Evolutionary conservation across 768 basidiomycete genomes (phyloP).

Genomic region (Trametes villosa): DNA sequence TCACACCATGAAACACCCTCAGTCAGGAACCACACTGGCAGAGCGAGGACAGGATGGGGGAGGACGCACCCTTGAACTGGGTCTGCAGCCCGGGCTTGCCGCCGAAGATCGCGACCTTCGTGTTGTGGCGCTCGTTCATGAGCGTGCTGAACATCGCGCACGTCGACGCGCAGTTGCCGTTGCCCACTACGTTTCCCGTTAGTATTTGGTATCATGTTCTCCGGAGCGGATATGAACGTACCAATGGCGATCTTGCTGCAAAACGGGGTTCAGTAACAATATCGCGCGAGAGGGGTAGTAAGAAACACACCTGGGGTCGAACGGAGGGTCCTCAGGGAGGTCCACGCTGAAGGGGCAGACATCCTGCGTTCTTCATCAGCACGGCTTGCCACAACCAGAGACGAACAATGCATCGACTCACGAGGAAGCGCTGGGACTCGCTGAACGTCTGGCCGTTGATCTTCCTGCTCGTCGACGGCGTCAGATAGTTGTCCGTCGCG

Average conservation of each 20-base stretch:
- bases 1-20: neutral
- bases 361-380: conserved; percentile 33
- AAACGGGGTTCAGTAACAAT: neutral
- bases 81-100: conserved; percentile 55
- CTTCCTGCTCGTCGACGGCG: conserved; percentile 31
- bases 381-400: conserved; percentile 33
- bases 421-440: conserved; percentile 40
- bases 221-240: neutral
- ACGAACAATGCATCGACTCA: conserved; percentile 20
- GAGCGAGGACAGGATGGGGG: conserved; percentile 2
- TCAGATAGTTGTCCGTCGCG: conserved; percentile 33
- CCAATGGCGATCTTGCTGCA: conserved; percentile 33
- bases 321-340: conserved; percentile 51
- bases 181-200: conserved; percentile 26
- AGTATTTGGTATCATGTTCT: neutral
- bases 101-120: conserved; percentile 59
- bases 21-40: neutral
- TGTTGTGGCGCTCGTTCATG: conserved; percentile 59
- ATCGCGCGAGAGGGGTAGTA: neutral
- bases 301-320: conserved; percentile 43
- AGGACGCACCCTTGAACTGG: conserved; percentile 48
- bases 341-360: conserved; percentile 38
- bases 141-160: conserved; percentile 67
- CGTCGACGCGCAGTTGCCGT: conserved; percentile 56
- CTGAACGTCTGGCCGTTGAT: conserved; percentile 37